These are phyloP conservation scores for Cladobotryum protrusum DNA, from an alignment of 2,329 filamentous ascomycete genomes.

Conservation along the genomic window DNA sequence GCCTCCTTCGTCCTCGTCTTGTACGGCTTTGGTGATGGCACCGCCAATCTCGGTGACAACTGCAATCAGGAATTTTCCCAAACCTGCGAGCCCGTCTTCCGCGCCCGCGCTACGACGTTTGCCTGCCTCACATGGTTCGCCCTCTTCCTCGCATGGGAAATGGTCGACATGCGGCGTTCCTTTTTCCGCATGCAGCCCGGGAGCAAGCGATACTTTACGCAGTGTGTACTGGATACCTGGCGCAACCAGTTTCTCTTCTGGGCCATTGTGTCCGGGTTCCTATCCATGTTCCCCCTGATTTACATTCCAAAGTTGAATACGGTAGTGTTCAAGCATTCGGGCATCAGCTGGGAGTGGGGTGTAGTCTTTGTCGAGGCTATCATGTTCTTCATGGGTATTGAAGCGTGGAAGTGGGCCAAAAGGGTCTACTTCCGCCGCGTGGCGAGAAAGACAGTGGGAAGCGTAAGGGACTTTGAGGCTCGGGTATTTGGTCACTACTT, in stretches of 20 bases:
- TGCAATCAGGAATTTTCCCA: slow-evolving; percentile 53
- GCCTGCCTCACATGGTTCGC: slow-evolving; percentile 68
- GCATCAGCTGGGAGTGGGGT: slow-evolving; percentile 56
- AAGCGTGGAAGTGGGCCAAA: slow-evolving; percentile 48
- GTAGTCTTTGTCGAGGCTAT: slow-evolving; percentile 49
- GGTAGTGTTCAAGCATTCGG: slow-evolving; percentile 51
- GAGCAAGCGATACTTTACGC: slow-evolving; percentile 53
- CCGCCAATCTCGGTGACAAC: slow-evolving; percentile 45
- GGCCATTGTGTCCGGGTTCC: slow-evolving; percentile 42
- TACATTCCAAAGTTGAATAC: slow-evolving; percentile 55
- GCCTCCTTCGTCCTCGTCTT: slow-evolving; percentile 46
- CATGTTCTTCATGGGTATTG: slow-evolving; percentile 53
- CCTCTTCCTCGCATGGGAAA: slow-evolving; percentile 70
- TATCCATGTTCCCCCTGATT: slow-evolving; percentile 43
- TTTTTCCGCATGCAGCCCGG: slow-evolving; percentile 68
- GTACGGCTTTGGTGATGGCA: slow-evolving; percentile 41
- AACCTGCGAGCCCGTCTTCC: slow-evolving; percentile 56
- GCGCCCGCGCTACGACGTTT: slow-evolving; percentile 65
- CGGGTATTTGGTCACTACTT: neutral
- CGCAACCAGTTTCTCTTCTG: slow-evolving; percentile 65
- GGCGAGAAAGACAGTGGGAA: neutral
- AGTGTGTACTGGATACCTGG: slow-evolving; percentile 63
- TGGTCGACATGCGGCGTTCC: slow-evolving; percentile 61
- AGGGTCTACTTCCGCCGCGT: slow-evolving; percentile 25
- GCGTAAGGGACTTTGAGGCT: neutral